Evolutionary conservation across 495 filamentous ascomycete genomes (phyloP).

Genomic region (Hyaloscypha variabilis): DNA sequence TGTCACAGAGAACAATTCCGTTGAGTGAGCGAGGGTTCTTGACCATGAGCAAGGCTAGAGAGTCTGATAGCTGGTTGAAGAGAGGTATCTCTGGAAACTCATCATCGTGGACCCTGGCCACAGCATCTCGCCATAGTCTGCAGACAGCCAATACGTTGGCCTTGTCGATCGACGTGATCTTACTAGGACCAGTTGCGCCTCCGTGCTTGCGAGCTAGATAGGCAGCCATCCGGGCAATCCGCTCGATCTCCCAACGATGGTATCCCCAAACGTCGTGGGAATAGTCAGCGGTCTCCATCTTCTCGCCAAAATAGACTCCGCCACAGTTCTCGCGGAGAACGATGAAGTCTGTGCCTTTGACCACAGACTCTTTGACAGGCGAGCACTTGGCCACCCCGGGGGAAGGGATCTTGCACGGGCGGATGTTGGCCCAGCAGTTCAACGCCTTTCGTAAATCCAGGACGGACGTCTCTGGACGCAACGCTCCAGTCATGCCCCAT

Average conservation of each 20-base stretch:
- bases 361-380: too few relatives aligned
- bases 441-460: conserved; percentile 48
- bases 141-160: conserved; percentile 54
- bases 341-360: conserved; percentile 52
- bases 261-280: conserved; percentile 55
- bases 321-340: conserved; percentile 55
- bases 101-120: conserved; percentile 45
- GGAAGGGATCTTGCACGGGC: too few relatives aligned
- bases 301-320: conserved; percentile 55
- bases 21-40: conserved; percentile 51
- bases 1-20: conserved; percentile 52
- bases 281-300: conserved; percentile 48
- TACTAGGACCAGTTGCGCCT: conserved; percentile 26
- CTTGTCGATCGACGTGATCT: conserved; percentile 42
- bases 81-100: conserved; percentile 53
- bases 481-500: conserved; percentile 49
- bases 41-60: conserved; percentile 50
- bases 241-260: conserved; percentile 46
- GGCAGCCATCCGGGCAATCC: conserved; percentile 49
- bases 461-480: too few relatives aligned
- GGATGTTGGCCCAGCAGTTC: conserved; percentile 54
- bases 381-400: too few relatives aligned
- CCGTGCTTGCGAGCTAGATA: conserved; percentile 41
- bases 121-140: conserved; percentile 51
- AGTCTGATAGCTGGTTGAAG: conserved; percentile 52